Conservation (phyloP, 306 rosid genomes). For the Nissolia schottii region DNA sequence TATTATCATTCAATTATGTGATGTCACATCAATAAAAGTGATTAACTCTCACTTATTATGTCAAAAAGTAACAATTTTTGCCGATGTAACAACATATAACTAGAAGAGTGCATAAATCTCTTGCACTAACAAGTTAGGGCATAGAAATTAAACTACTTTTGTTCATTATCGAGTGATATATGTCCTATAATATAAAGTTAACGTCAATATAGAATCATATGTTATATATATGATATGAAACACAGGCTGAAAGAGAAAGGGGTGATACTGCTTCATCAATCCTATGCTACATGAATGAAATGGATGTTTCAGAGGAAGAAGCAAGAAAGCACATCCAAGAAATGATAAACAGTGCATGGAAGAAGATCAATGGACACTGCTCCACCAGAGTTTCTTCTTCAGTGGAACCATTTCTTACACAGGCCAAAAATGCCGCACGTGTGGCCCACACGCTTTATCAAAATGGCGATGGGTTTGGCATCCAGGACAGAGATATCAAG, state of each 20-base stretch:
- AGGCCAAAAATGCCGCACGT: conserved; percentile 39
- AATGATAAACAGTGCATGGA: conserved; percentile 42
- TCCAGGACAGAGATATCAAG: conserved; percentile 37
- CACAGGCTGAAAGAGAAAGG: conserved; percentile 56
- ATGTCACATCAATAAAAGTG: too few relatives aligned
- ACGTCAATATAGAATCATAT: neutral
- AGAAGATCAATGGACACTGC: conserved; percentile 35
- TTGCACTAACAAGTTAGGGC: too few relatives aligned
- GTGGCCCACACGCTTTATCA: conserved; percentile 45
- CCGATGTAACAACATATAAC: too few relatives aligned
- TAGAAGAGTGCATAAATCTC: too few relatives aligned
- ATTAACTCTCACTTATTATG: too few relatives aligned
- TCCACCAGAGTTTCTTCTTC: neutral
- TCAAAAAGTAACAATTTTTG: too few relatives aligned
- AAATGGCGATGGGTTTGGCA: conserved; percentile 50
- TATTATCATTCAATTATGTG: too few relatives aligned
- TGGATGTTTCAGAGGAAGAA: conserved; percentile 34
- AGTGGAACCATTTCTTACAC: conserved; percentile 21
- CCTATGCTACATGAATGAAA: conserved; percentile 48
- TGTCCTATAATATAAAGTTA: neutral
- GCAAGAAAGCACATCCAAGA: conserved; percentile 32
- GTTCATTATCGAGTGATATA: too few relatives aligned
- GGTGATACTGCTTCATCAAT: conserved; percentile 65
- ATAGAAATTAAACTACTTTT: too few relatives aligned
- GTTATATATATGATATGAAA: too few relatives aligned